Base-by-base conservation (phyloP, 2,329 filamentous ascomycete species). In the Stagonosporopsis cucurbitacearum region DNA sequence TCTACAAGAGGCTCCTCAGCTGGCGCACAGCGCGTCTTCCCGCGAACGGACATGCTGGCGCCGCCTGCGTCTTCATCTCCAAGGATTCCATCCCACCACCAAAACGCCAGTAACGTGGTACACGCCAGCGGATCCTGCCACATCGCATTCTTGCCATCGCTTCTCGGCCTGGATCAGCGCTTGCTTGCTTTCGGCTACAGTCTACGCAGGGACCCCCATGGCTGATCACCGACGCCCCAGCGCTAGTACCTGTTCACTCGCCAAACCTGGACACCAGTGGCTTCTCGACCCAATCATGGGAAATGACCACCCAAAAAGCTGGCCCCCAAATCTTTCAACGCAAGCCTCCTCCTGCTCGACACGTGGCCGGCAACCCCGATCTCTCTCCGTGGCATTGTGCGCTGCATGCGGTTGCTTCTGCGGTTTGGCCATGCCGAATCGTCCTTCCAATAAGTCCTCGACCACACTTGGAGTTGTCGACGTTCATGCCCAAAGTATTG, bases 51-150 rank as follows among this genome's bases (percentile, higher is more conserved):
- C 54, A 58, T 42, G 54, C 55, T 57, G 60, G 62, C 64, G 63
- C 59, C 60, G 60, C 60, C 45, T 50, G 56, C 59, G 43, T 52
- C 64, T 42, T 60, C 51, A 46, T 44, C 52, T 36, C 51, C 60
- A 60, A 57, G 62, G 60, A 66, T 59, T 49, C 49, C 26, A 50
- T 48, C 63, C 56, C 42, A 56, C 59, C 59, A 64, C 58, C 57
- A 59, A 3, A 57, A 55, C 49, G 50, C 65, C 59, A 57, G 54
- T 58, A 64, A 59, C 55, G 57, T 64, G 63, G 60, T 62, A 62
- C 59, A 60, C 62, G 62, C 59, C 59, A 60, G 47, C 54, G 41
- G 50, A 45, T 55, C 55, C 62, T 58, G 60, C 62, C 50, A 45
- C 49, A 57, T 57, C 39, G 46, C 50, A 59, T 62, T 62, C 57